These are phyloP conservation scores for Cutaneotrichosporon sp. DNA, from an alignment of 1,284 basidiomycete species.

Conservation along the genomic window DNA sequence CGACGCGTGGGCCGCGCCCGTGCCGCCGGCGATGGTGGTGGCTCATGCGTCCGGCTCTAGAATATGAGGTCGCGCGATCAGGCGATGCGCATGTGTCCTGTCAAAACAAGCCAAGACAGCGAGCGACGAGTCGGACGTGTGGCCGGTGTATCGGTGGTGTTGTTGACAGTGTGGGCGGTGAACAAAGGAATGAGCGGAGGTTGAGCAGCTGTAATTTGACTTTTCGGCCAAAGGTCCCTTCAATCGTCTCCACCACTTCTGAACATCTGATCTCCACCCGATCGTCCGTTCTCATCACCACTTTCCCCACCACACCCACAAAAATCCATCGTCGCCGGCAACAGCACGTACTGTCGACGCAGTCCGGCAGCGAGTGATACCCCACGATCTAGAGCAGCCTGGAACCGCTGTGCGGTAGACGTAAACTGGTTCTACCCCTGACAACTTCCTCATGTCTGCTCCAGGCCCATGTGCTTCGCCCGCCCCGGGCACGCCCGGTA, in stretches of 20 bases:
- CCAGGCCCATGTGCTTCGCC: background rate
- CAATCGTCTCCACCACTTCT: too few species aligned
- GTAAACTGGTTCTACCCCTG: background rate
- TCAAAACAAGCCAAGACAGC: background rate
- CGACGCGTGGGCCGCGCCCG: slow-evolving; percentile 15
- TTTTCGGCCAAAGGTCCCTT: too few species aligned
- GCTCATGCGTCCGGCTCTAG: slow-evolving; percentile 1
- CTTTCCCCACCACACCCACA: too few species aligned
- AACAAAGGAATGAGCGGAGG: background rate
- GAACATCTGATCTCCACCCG: too few species aligned
- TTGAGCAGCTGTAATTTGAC: background rate
- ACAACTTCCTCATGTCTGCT: background rate
- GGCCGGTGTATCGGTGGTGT: background rate
- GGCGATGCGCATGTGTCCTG: too few species aligned
- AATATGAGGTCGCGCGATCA: background rate
- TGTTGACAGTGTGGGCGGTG: background rate
- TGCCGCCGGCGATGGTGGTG: slow-evolving; percentile 14
- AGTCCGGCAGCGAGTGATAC: too few species aligned
- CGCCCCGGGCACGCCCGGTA: background rate
- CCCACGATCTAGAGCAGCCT: too few species aligned
- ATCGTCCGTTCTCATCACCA: too few species aligned
- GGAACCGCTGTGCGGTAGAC: too few species aligned
- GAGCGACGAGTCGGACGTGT: background rate
- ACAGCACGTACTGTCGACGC: too few species aligned
- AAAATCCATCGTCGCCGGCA: too few species aligned